These are phyloP conservation scores for Sugiyamaella valdiviana DNA, from an alignment of 805 yeast genomes.

Conservation along the genomic window DNA sequence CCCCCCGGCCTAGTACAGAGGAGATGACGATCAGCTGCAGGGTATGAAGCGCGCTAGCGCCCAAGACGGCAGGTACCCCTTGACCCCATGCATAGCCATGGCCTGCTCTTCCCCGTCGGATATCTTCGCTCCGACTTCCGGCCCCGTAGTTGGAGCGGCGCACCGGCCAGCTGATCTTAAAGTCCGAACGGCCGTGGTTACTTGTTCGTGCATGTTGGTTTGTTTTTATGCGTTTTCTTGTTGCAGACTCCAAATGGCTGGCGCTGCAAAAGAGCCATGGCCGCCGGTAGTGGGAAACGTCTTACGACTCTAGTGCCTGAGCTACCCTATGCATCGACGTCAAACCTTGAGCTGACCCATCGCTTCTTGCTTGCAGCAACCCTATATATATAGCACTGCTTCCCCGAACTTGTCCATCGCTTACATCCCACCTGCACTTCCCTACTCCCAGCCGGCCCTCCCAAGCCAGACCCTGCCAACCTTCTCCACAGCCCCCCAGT, in stretches of 20 bases:
- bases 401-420: neutral
- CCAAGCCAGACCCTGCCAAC: no score
- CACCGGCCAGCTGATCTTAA: no score
- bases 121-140: neutral
- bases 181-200: neutral
- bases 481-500: no score
- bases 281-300: no score
- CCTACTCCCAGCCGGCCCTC: no score
- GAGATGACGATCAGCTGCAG: neutral
- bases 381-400: neutral
- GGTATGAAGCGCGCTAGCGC: neutral
- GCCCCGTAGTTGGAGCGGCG: no score
- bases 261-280: neutral
- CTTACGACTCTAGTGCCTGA: no score
- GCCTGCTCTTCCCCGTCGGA: neutral
- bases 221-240: neutral
- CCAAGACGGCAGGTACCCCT: neutral
- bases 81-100: neutral
- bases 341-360: neutral
- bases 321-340: neutral
- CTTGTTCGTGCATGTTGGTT: neutral
- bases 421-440: no score
- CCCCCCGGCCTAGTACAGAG: no score
- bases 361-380: neutral
- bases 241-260: neutral